phyloP scores from a whole-genome alignment of 805 yeast species.

The Torulaspora gathmanii region DNA sequence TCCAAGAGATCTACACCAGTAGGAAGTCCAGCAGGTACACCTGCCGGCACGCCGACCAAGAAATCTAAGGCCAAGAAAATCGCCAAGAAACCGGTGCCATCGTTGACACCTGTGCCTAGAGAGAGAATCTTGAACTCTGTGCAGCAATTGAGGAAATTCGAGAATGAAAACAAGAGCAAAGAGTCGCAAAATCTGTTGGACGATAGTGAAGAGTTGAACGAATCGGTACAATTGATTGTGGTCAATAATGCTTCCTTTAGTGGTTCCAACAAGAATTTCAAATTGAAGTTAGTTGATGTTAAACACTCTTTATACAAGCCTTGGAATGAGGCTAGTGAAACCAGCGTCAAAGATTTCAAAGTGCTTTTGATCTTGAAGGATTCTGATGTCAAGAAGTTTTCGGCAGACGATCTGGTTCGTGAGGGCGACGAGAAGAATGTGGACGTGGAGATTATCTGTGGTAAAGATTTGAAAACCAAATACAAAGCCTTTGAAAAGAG shows the following conservation, averaged over 20 bases:
- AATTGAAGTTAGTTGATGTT: conserved; percentile 48
- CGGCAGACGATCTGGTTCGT: conserved; percentile 52
- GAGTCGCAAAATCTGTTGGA: conserved; percentile 47
- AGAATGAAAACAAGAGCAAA: conserved; percentile 37
- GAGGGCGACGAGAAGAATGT: conserved; percentile 47
- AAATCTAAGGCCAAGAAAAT: conserved; percentile 9
- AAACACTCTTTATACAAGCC: conserved; percentile 30
- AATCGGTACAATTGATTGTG: conserved; percentile 53
- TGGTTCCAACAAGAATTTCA: conserved; percentile 47
- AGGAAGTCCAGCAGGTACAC: conserved; percentile 21
- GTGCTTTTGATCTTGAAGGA: conserved; percentile 37
- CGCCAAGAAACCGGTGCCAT: conserved; percentile 7
- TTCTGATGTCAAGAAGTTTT: conserved; percentile 36
- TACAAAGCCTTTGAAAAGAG: conserved; percentile 87
- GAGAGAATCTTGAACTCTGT: conserved; percentile 48
- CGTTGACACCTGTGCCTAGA: conserved; percentile 20
- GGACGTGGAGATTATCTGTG: conserved; percentile 54
- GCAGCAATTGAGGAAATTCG: conserved; percentile 60
- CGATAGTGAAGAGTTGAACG: conserved; percentile 47
- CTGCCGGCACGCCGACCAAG: conserved; percentile 21
- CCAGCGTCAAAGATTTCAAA: conserved; percentile 37
- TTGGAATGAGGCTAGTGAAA: conserved; percentile 31
- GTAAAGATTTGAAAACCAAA: conserved; percentile 71
- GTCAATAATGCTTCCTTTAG: conserved; percentile 63
- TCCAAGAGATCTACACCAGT: conserved; percentile 11